These are phyloP conservation scores for Macrophomina tecta DNA, from an alignment of 2,329 filamentous ascomycete genomes.

Conservation along the genomic window DNA sequence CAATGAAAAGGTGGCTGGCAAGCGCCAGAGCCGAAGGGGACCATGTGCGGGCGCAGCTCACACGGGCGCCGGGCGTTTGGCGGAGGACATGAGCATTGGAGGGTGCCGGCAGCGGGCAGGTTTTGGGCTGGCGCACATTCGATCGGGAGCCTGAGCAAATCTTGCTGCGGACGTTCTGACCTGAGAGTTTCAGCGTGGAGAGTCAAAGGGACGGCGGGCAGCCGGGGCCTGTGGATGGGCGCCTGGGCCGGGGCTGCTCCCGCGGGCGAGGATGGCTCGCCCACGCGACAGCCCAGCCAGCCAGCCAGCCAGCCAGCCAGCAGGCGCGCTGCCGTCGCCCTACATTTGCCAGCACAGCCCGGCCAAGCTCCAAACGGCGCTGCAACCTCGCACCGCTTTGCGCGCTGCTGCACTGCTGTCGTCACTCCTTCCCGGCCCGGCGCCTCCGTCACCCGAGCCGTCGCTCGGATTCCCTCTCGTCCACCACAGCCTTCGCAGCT, in stretches of 20 bases:
- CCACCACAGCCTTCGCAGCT: neutral
- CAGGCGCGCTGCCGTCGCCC: neutral
- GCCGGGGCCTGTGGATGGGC: neutral
- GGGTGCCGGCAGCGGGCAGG: neutral
- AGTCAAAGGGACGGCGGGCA: neutral
- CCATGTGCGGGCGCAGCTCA: slow-evolving; percentile 15
- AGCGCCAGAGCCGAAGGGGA: neutral
- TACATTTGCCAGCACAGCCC: neutral
- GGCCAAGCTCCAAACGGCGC: neutral
- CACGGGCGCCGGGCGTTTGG: neutral
- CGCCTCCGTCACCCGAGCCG: neutral
- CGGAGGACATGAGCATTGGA: neutral
- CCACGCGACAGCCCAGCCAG: neutral
- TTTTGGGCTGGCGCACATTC: neutral
- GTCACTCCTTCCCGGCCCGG: neutral
- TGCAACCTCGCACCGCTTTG: neutral
- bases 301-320: too few relatives aligned
- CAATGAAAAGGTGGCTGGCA: slow-evolving; percentile 22
- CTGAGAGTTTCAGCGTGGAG: slow-evolving; percentile 13
- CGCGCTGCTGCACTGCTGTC: neutral
- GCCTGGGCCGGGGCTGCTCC: neutral
- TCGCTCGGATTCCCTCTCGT: neutral
- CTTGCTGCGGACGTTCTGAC: neutral
- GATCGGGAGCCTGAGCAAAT: neutral
- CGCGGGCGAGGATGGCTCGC: neutral